Conservation (phyloP, 2,329 filamentous ascomycete genomes). For the Sporothrix inflata region DNA sequence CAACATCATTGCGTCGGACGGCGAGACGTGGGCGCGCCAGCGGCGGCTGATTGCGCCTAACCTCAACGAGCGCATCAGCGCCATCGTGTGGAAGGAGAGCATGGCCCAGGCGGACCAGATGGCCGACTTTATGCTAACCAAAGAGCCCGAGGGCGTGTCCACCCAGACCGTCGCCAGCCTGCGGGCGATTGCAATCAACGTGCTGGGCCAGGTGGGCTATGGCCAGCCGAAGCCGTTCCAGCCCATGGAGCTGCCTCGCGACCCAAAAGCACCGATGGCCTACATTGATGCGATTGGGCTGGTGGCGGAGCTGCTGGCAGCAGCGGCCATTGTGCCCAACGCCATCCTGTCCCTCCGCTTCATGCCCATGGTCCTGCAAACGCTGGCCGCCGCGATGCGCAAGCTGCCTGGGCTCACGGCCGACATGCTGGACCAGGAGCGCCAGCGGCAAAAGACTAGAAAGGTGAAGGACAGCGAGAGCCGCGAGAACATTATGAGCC, state of each 20-base stretch:
- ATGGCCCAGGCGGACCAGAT: slow-evolving; percentile 40
- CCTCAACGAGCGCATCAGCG: slow-evolving; percentile 44
- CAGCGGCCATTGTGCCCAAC: slow-evolving; percentile 39
- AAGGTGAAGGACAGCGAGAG: not conserved
- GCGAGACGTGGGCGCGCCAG: slow-evolving; percentile 41
- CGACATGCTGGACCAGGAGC: slow-evolving; percentile 39
- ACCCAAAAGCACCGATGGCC: slow-evolving; percentile 32
- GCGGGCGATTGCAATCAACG: slow-evolving; percentile 44
- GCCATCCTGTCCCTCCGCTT: slow-evolving; percentile 36
- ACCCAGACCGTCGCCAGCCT: slow-evolving; percentile 39
- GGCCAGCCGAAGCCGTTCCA: slow-evolving; percentile 40
- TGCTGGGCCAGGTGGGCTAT: slow-evolving; percentile 43
- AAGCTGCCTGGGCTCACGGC: slow-evolving; percentile 38
- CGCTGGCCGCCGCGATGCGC: slow-evolving; percentile 38
- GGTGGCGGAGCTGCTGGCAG: slow-evolving; percentile 38
- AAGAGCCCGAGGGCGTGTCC: slow-evolving; percentile 36
- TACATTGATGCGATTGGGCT: slow-evolving; percentile 43
- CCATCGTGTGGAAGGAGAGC: slow-evolving; percentile 43
- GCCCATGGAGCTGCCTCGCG: slow-evolving; percentile 34
- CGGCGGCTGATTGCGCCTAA: slow-evolving; percentile 43
- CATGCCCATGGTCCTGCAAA: slow-evolving; percentile 37
- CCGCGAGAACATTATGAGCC: slow-evolving; percentile 39
- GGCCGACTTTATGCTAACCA: slow-evolving; percentile 38
- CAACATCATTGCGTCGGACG: slow-evolving; percentile 42
- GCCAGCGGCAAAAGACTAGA: not conserved